A percentile compares a stretch with the other conserved stretches of the same genome.
phyloP scores from a whole-genome alignment of 2,329 filamentous ascomycete species.

The Colletotrichum spinosum region DNA sequence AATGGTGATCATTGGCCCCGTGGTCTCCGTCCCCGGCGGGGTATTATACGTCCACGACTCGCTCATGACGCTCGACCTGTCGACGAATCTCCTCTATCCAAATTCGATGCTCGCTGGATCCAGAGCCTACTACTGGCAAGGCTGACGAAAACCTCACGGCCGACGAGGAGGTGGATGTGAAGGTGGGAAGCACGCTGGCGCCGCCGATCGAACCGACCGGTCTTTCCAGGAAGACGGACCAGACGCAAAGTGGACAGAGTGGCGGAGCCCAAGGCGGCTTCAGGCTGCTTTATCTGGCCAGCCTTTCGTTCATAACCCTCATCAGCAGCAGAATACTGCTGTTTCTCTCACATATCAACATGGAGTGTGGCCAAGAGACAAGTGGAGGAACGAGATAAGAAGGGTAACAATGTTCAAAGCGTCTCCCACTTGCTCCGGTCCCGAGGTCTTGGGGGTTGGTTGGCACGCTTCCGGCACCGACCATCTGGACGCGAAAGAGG shows the following conservation, averaged over 20 bases:
- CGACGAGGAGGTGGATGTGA: background rate
- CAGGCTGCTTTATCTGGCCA: slow-evolving; percentile 29
- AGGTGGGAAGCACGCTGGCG: slow-evolving; percentile 1
- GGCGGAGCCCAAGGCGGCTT: slow-evolving; percentile 20
- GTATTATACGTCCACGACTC: slow-evolving; percentile 52
- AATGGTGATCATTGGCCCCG: slow-evolving; percentile 46
- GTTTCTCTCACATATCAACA: background rate
- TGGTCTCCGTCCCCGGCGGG: slow-evolving; percentile 44
- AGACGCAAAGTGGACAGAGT: slow-evolving; percentile 15
- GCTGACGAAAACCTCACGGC: background rate
- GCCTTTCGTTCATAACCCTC: slow-evolving; percentile 19
- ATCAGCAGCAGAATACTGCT: background rate
- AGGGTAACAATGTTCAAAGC: slow-evolving; percentile 1
- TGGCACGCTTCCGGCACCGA: slow-evolving; percentile 14
- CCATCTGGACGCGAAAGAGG: slow-evolving; percentile 17
- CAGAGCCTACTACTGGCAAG: slow-evolving; percentile 1
- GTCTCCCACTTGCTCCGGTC: background rate
- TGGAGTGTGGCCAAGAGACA: background rate
- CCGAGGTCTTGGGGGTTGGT: background rate
- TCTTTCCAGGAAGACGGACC: slow-evolving; percentile 4
- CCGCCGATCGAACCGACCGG: slow-evolving; percentile 24
- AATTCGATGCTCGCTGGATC: background rate
- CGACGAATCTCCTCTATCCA: background rate
- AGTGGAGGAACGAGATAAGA: slow-evolving; percentile 21
- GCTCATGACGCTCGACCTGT: slow-evolving; percentile 13